These are phyloP conservation scores for Teratosphaeria gauchensis DNA, from an alignment of 2,329 filamentous ascomycete genomes.

Conservation along the genomic window DNA sequence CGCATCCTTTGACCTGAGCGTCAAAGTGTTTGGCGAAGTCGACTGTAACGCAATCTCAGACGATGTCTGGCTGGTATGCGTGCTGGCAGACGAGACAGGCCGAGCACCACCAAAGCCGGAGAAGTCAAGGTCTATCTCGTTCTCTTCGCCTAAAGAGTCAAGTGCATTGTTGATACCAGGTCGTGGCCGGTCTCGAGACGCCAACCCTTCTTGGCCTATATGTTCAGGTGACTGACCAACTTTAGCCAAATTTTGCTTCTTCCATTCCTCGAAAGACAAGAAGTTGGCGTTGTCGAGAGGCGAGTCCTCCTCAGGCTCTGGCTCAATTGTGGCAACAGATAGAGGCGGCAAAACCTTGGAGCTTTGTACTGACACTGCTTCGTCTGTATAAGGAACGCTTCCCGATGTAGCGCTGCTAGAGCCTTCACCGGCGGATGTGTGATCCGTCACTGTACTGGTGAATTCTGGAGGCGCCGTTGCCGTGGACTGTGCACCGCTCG, in stretches of 20 bases:
- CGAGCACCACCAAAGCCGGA: constrained; percentile 45
- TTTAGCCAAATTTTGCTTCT: constrained; percentile 80
- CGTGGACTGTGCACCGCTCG: not conserved
- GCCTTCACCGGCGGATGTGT: not conserved
- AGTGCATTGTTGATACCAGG: constrained; percentile 56
- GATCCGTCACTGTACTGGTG: not conserved
- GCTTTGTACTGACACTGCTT: not conserved
- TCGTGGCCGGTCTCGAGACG: constrained; percentile 37
- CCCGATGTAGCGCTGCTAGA: not conserved
- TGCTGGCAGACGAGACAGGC: not conserved
- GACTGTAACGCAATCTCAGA: constrained; percentile 1
- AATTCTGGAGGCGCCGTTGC: not conserved
- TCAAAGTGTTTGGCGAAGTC: constrained; percentile 16
- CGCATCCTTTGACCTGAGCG: constrained; percentile 73
- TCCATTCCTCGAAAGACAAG: constrained; percentile 97
- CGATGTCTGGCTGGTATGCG: not conserved
- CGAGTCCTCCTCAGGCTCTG: constrained; percentile 53
- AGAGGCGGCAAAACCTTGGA: constrained; percentile 1
- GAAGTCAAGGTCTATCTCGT: constrained; percentile 72
- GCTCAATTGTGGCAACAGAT: constrained; percentile 21
- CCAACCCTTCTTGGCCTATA: constrained; percentile 48
- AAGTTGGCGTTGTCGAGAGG: constrained; percentile 69
- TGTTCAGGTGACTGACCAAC: constrained; percentile 68
- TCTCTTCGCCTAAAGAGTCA: constrained; percentile 75
- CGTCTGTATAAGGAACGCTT: not conserved